Evolutionary conservation across 495 filamentous ascomycete genomes (phyloP).

Genomic region (Hyaloscypha variabilis): DNA sequence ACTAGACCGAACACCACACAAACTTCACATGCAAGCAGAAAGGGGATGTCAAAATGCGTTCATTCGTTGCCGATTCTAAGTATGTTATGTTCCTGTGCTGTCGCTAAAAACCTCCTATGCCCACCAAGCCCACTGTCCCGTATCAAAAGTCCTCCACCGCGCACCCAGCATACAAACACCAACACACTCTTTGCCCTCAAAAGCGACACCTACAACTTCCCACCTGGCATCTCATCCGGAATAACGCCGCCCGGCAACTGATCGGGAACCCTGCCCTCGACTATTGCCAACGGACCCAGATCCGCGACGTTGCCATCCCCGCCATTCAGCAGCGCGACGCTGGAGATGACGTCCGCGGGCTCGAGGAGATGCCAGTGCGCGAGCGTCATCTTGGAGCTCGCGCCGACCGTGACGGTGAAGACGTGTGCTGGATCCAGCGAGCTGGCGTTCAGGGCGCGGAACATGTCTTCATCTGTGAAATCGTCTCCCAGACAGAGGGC

Average conservation of each 20-base stretch:
- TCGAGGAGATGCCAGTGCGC: constrained; percentile 88
- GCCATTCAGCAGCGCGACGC: constrained; percentile 69
- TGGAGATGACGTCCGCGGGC: constrained; percentile 82
- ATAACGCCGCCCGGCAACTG: constrained; percentile 17
- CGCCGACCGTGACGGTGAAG: constrained; percentile 87
- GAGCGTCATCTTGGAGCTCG: constrained; percentile 81
- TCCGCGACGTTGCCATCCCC: constrained; percentile 23
- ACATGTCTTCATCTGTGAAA: constrained; percentile 94
- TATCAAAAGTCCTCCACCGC: too few species aligned
- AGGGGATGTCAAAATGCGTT: too few species aligned
- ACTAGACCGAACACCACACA: too few species aligned
- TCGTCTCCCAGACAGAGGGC: constrained; percentile 92
- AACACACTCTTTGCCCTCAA: not conserved
- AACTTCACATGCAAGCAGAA: too few species aligned
- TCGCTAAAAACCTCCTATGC: too few species aligned
- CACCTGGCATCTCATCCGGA: constrained; percentile 13
- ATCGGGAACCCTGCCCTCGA: constrained; percentile 29
- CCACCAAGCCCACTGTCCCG: too few species aligned
- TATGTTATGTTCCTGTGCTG: too few species aligned
- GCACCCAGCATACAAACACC: not conserved
- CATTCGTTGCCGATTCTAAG: too few species aligned
- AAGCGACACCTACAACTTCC: not conserved
- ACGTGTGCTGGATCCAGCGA: constrained; percentile 61
- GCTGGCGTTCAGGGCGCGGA: constrained; percentile 65
- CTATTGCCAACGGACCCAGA: constrained; percentile 27